Evolutionary conservation across 345 rosid genomes (phyloP).

Genomic region (Pelargonium nanum): DNA sequence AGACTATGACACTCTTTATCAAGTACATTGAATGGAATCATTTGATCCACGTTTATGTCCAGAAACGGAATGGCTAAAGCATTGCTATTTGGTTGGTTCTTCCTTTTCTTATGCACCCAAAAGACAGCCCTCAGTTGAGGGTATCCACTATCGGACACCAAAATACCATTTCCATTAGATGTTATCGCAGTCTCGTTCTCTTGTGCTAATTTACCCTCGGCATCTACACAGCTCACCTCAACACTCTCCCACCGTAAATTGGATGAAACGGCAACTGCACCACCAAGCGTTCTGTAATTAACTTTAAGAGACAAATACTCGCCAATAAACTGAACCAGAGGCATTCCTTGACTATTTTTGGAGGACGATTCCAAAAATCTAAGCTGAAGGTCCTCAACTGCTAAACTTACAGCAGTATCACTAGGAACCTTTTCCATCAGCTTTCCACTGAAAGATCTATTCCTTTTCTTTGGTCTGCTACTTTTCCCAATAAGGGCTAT

Average conservation of each 20-base stretch:
- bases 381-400: constrained; percentile 60
- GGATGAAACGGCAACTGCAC: constrained; percentile 89
- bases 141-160: constrained; percentile 28
- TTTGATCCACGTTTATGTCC: constrained; percentile 62
- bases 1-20: constrained; percentile 85
- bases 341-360: constrained; percentile 45
- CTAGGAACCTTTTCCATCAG: constrained; percentile 89
- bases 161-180: constrained; percentile 29
- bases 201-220: constrained; percentile 32
- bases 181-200: constrained; percentile 21
- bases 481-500: constrained; percentile 58
- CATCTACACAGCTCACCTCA: constrained; percentile 78
- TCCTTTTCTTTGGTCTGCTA: constrained; percentile 29
- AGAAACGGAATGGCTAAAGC: constrained; percentile 45
- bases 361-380: constrained; percentile 75
- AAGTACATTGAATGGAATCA: constrained; percentile 73
- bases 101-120: constrained; percentile 63
- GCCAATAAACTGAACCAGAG: constrained; percentile 83
- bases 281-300: constrained; percentile 91
- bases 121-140: constrained; percentile 69
- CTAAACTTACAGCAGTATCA: constrained; percentile 84
- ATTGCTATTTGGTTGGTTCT: constrained; percentile 30
- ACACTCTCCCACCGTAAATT: constrained; percentile 62
- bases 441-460: constrained; percentile 32
- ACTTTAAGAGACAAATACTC: constrained; percentile 68